Conservation (phyloP, 805 yeast genomes). For the Saccharomycopsis vini region DNA sequence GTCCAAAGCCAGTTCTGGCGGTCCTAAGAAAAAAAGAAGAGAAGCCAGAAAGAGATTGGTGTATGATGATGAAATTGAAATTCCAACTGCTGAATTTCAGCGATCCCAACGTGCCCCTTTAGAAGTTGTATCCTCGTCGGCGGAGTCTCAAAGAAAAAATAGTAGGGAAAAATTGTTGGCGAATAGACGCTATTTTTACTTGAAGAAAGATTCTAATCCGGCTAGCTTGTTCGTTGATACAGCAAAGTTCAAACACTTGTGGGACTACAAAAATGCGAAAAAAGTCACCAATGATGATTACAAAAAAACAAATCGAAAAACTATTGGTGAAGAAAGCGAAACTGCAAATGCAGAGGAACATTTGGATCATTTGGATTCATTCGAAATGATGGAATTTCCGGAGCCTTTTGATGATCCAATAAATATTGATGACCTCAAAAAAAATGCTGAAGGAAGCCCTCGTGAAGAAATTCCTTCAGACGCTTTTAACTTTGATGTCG, state of each 20-base stretch:
- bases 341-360: neutral
- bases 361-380: neutral
- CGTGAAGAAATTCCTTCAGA: neutral
- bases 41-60: constrained; percentile 21
- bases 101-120: neutral
- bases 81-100: constrained; percentile 21
- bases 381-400: no score
- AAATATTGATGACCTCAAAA: no score
- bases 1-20: neutral
- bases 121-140: neutral
- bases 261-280: constrained; percentile 3
- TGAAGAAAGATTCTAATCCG: constrained; percentile 9
- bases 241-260: constrained; percentile 5
- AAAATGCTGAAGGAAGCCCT: no score
- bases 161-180: neutral
- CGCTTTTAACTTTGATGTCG: constrained; percentile 26
- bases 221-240: constrained; percentile 3
- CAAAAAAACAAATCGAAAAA: neutral
- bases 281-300: neutral
- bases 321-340: neutral
- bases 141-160: neutral
- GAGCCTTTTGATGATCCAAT: no score
- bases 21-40: constrained; percentile 4
- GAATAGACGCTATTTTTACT: constrained; percentile 6
- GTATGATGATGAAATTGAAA: constrained; percentile 22